Percentiles rank a stretch among this genome's conserved stretches.
Conservation (phyloP, 1,284 basidiomycete genomes). For the Mycosarcoma maydis region DNA sequence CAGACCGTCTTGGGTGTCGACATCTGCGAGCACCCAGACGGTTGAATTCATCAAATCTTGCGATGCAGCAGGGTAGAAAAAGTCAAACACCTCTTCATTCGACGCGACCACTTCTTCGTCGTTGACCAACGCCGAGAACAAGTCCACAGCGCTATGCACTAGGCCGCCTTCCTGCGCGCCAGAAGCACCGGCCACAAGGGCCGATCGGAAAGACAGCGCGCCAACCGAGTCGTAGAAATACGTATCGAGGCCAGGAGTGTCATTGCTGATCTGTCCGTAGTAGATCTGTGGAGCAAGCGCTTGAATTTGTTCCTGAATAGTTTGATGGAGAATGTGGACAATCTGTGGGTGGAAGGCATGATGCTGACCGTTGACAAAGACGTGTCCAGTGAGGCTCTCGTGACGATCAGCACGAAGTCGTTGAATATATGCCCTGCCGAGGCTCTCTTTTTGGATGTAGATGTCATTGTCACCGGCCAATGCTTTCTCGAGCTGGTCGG, state of each 20-base stretch:
- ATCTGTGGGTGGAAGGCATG: conserved; percentile 76
- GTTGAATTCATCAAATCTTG: conserved; percentile 69
- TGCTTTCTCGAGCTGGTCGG: conserved; percentile 8
- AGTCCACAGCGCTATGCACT: conserved; percentile 63
- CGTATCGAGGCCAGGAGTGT: conserved; percentile 71
- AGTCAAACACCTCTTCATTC: conserved; percentile 67
- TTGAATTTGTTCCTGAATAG: conserved; percentile 47
- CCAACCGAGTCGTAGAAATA: conserved; percentile 90
- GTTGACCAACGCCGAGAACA: conserved; percentile 33
- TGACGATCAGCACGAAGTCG: conserved; percentile 35
- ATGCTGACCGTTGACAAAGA: conserved; percentile 88
- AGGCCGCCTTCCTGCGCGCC: conserved; percentile 69
- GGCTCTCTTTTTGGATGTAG: conserved; percentile 16
- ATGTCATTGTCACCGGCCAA: conserved; percentile 9
- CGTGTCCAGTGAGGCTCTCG: conserved; percentile 64
- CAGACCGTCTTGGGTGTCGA: conserved; percentile 75
- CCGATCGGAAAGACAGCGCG: conserved; percentile 77
- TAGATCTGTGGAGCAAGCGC: conserved; percentile 72
- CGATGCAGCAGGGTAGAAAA: conserved; percentile 73
- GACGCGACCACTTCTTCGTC: background rate
- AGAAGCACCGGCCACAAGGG: conserved; percentile 70
- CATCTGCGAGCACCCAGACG: conserved; percentile 80
- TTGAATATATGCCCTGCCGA: conserved; percentile 32
- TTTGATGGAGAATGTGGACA: conserved; percentile 38
- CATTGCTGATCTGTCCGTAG: conserved; percentile 73